A percentile compares a stretch with the other conserved stretches of the same genome.
phyloP scores from a whole-genome alignment of 805 yeast genomes.

The Yamadazyma phyllophila region DNA sequence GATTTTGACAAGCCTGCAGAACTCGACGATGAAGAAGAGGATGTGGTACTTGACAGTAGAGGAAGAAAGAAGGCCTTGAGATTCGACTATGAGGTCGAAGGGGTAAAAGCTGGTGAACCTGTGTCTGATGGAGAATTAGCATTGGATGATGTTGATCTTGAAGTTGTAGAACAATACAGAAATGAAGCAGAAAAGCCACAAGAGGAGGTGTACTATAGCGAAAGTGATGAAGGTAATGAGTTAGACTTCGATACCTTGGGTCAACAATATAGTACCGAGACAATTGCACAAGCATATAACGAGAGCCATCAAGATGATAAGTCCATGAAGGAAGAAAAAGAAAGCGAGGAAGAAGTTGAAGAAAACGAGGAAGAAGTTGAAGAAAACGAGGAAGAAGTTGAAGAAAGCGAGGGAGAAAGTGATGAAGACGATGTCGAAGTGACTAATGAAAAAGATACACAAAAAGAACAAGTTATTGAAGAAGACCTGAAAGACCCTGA shows the following conservation, averaged over 20 bases:
- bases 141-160: conserved; percentile 16
- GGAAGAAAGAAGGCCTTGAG: conserved; percentile 33
- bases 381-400: conserved; percentile 2
- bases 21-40: conserved; percentile 34
- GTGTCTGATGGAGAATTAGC: conserved; percentile 18
- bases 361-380: conserved; percentile 3
- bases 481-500: too few species aligned
- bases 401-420: conserved; percentile 2
- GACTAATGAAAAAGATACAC: too few species aligned
- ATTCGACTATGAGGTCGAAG: conserved; percentile 34
- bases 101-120: conserved; percentile 1
- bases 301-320: conserved; percentile 12
- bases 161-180: conserved; percentile 23
- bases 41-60: conserved; percentile 33
- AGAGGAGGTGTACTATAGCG: conserved; percentile 34
- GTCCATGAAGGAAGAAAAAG: conserved; percentile 2
- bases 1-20: conserved; percentile 39
- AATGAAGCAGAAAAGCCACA: conserved; percentile 20
- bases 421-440: background rate
- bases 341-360: conserved; percentile 1
- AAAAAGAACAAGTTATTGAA: too few species aligned
- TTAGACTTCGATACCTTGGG: conserved; percentile 30
- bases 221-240: conserved; percentile 42
- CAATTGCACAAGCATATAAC: conserved; percentile 21
- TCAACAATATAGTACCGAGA: conserved; percentile 18